Base-by-base conservation (phyloP, 129 eudicot species). In the Smallanthus sonchifolius region DNA sequence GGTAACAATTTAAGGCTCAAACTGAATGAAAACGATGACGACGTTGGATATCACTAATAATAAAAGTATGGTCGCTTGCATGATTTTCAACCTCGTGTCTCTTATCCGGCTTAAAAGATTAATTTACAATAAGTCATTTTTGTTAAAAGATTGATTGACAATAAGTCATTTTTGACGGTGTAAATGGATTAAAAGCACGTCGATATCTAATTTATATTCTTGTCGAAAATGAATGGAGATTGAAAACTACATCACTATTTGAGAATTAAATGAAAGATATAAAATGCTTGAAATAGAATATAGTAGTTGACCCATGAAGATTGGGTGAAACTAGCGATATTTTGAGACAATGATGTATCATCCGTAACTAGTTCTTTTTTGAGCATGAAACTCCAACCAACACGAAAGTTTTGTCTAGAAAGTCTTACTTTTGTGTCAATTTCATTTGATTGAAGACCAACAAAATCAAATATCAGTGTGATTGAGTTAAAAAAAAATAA, bases 141-240 rank as follows among this genome's bases (percentile, higher is more conserved):
- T 52, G 24, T 40, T 39, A 28, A 17, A 42, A 19, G 48, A 65
- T 5, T 40, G 16, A 65, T 40, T 40, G 52, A 65, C 19, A 19
- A 40, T 16, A 10, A 17, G 70, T 40, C 16, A 35, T 40, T 65
- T 65, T 65, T 52, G 24, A 65, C 52, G 70, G 40, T 19, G 9
- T 35, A 6, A 40, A 65, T 65, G 37, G 52, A 65, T 65, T 36
- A 40, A 65, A 65, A 65, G 16, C 8, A 20, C 10, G 52, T 65
- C 70, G 16, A 65, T 65, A 17, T 65, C 70, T 40, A 40, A 8
- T 14, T 40, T 65, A 65, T 40, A 10, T 38, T 19, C 34, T 39
- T 65, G 70, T 65, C 70, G 35, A 65, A 65, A 15, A 38, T 65
- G 70, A 65, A 40, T 40, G 51, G 70, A 65, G 40, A 4, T 40